phyloP scores from a whole-genome alignment of 345 rosid species.

The Cochlearia excelsa region DNA sequence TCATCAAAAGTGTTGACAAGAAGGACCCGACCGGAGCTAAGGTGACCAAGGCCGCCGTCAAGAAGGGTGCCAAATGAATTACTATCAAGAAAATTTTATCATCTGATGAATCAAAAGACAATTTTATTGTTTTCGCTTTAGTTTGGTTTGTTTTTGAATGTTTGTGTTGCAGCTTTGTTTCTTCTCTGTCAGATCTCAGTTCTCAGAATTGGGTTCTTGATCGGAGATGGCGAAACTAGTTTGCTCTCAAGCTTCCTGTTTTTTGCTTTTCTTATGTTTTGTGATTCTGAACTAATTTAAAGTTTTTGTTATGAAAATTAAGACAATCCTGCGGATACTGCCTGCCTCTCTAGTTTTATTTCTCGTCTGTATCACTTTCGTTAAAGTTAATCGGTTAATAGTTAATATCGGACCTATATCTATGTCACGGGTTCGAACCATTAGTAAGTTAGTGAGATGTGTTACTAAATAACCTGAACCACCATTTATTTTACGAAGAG shows the following conservation, averaged over 20 bases:
- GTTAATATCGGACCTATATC: no score
- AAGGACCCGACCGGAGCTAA: slow-evolving; percentile 73
- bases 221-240: slow-evolving; percentile 28
- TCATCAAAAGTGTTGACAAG: slow-evolving; percentile 77
- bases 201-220: slow-evolving; percentile 36
- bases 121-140: neutral
- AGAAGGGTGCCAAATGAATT: slow-evolving; percentile 74
- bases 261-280: neutral
- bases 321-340: no score
- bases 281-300: neutral
- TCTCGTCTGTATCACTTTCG: no score
- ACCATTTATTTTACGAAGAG: no score
- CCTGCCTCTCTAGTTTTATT: no score
- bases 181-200: slow-evolving; percentile 8
- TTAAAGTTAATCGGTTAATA: no score
- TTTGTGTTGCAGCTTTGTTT: neutral
- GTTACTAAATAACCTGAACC: no score
- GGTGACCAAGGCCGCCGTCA: slow-evolving; percentile 78
- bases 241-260: neutral
- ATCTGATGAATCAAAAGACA: neutral
- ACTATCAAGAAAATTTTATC: neutral
- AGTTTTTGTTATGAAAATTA: neutral
- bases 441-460: no score
- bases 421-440: no score
- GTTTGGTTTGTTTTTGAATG: neutral